These are phyloP conservation scores for Candida awuae DNA, from an alignment of 805 yeast genomes.

Conservation along the genomic window DNA sequence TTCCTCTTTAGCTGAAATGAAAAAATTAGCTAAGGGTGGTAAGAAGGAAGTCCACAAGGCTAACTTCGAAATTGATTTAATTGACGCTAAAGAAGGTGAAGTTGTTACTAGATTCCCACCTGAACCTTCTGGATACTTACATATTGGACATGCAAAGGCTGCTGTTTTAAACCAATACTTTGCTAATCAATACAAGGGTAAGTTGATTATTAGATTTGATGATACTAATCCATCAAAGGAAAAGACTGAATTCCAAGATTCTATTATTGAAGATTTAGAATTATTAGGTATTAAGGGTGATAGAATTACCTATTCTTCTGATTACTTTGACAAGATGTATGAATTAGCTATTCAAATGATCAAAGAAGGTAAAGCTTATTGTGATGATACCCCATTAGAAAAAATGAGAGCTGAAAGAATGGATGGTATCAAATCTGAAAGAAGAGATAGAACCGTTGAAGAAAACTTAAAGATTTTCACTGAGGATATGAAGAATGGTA, in stretches of 20 bases:
- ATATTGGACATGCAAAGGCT: constrained; percentile 98
- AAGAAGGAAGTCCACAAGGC: constrained; percentile 90
- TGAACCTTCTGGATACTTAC: constrained; percentile 98
- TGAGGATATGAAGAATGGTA: constrained; percentile 88
- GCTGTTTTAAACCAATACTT: constrained; percentile 94
- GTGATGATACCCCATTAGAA: constrained; percentile 93
- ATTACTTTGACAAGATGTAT: constrained; percentile 88
- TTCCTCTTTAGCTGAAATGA: constrained; percentile 63
- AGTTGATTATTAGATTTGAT: constrained; percentile 92
- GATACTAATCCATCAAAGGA: constrained; percentile 98
- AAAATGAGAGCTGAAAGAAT: constrained; percentile 97
- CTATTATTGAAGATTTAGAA: constrained; percentile 86
- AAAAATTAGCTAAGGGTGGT: constrained; percentile 62
- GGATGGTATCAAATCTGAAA: constrained; percentile 88
- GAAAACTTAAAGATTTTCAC: constrained; percentile 83
- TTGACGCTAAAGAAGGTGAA: constrained; percentile 85
- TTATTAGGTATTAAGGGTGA: constrained; percentile 93
- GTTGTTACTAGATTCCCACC: constrained; percentile 99
- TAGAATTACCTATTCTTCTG: constrained; percentile 78
- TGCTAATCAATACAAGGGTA: constrained; percentile 93
- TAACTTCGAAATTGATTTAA: constrained; percentile 86
- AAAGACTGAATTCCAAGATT: constrained; percentile 87
- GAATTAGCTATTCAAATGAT: constrained; percentile 78
- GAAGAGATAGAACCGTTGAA: constrained; percentile 89
- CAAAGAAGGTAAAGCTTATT: constrained; percentile 93